Base-by-base conservation (phyloP, 257 asterid genomes). In the Eustoma russellianum region DNA sequence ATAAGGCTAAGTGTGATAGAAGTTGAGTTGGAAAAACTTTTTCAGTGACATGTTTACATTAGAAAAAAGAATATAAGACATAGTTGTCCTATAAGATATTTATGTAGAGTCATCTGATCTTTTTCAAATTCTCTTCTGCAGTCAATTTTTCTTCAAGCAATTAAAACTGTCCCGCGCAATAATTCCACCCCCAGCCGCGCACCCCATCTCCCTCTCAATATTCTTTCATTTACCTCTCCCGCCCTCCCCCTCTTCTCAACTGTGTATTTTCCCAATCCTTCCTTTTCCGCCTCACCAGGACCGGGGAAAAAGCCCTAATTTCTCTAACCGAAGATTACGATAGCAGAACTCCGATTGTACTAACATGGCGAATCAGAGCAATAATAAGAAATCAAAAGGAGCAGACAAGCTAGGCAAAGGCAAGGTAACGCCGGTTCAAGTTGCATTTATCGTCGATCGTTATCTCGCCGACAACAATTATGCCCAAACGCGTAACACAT, bases 371-470 rank as follows among this genome's bases (percentile, higher is more conserved):
- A 87, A 75, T 79, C 96, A 78, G 67, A 63, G 55, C 63, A 19
- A 28, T 16, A 46, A 33, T n/a, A 30, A 3, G n/a, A 87, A 53
- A 65, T 68, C 81, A 5, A 88, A 73, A 63, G 84, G 69, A 17
- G 56, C 75, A 13, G 92, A 82, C 14, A 63, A 47, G 28, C 55
- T 91, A 0, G 98, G 96, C 7, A 87, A 82, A 63, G 98, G 98
- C 46, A 82, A 87, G 41, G 83, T 91, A 5, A 84, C 94, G 3
- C 90, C 94, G 1, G 80, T 83, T 15, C 96, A 91, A 75, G 58
- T 87, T 0, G 98, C 96, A 0, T 91, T 87, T 83, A 75, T 91
- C 63, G 98, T 91, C n/a, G 96, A 91, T 14, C 92, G 98, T 0
- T 91, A 91, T 66, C 92, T 91, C 49, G 65, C 73, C 33, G 96